Percentiles rank a stretch among this genome's conserved stretches.
Conservation (phyloP, 192 early-diverging fungal species). For the Podila epicladia region DNA sequence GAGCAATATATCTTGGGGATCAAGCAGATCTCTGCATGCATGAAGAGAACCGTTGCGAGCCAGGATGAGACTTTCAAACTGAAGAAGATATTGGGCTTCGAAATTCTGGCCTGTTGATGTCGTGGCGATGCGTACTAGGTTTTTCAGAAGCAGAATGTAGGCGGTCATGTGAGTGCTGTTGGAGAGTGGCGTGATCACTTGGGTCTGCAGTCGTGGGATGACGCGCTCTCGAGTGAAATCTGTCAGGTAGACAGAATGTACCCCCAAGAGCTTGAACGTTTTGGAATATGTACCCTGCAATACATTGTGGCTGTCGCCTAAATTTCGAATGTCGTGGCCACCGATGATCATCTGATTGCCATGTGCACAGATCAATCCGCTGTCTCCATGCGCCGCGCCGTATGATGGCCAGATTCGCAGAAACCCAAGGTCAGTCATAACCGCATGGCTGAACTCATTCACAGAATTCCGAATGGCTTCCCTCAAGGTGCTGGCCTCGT, state of each 20-base stretch:
- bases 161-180: background rate
- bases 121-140: background rate
- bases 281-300: background rate
- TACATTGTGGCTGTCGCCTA: constrained; percentile 5
- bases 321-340: background rate
- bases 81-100: background rate
- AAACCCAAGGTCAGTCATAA: constrained; percentile 1
- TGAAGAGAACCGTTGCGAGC: constrained; percentile 4
- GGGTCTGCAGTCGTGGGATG: constrained; percentile 5
- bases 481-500: constrained; percentile 1
- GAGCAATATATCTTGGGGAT: background rate
- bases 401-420: constrained; percentile 18
- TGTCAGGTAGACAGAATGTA: background rate
- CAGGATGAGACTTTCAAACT: background rate
- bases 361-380: background rate
- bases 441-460: background rate
- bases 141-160: background rate
- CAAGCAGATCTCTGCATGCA: background rate
- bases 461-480: background rate
- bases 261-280: constrained; percentile 2
- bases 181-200: background rate
- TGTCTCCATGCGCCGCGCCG: background rate
- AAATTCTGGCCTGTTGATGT: too few species aligned
- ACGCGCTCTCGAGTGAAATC: background rate
- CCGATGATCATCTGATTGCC: constrained; percentile 7